A percentile compares a stretch with the other conserved stretches of the same genome.
These are phyloP conservation scores for Hansenula anomala DNA, from an alignment of 1,139 yeast genomes.

Conservation along the genomic window DNA sequence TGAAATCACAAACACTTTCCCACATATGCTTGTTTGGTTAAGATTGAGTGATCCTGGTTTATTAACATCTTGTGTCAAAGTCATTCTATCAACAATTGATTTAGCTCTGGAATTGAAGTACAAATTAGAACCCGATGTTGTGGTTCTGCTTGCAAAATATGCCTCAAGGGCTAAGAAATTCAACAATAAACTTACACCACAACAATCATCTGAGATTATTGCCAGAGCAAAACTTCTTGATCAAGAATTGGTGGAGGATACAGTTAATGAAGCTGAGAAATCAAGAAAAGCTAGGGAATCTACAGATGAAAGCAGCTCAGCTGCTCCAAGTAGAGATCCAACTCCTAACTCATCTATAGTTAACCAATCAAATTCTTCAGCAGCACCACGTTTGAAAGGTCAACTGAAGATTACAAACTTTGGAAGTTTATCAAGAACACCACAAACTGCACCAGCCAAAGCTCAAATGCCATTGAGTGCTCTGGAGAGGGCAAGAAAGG, in stretches of 20 bases:
- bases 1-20: conserved; percentile 41
- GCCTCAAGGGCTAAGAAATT: conserved; percentile 63
- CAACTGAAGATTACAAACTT: conserved; percentile 50
- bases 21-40: conserved; percentile 70
- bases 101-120: conserved; percentile 51
- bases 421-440: conserved; percentile 35
- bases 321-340: conserved; percentile 3
- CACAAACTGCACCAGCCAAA: conserved; percentile 39
- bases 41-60: conserved; percentile 75
- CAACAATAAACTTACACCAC: conserved; percentile 57
- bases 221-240: conserved; percentile 55
- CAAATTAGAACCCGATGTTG: conserved; percentile 42
- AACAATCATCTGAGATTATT: conserved; percentile 54
- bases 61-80: conserved; percentile 66
- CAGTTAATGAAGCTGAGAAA: conserved; percentile 42
- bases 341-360: neutral
- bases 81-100: conserved; percentile 64
- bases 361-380: conserved; percentile 3
- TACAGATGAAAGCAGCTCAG: conserved; percentile 2
- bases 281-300: conserved; percentile 27
- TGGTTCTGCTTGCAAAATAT: conserved; percentile 53
- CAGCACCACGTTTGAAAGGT: conserved; percentile 23
- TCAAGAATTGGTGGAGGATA: conserved; percentile 43
- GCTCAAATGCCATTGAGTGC: conserved; percentile 32
- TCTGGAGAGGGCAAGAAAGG: conserved; percentile 35